These are phyloP conservation scores for Boletus vinaceobasis DNA, from an alignment of 768 basidiomycete genomes.

Conservation along the genomic window DNA sequence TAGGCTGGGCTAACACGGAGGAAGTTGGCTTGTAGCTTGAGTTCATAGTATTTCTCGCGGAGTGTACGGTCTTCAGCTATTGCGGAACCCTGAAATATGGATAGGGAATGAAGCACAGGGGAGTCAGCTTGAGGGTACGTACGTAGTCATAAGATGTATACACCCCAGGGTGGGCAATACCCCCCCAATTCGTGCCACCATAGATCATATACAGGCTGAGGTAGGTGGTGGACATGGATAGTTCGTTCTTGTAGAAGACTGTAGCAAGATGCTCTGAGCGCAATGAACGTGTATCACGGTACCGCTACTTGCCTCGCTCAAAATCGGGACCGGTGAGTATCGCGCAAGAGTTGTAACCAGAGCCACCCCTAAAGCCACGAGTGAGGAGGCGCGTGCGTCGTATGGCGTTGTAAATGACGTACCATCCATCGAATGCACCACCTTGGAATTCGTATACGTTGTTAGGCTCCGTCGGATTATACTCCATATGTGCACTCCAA, in stretches of 20 bases:
- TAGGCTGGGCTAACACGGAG: conserved; percentile 49
- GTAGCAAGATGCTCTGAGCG: background rate
- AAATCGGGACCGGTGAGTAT: conserved; percentile 24
- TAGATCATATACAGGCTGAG: conserved; percentile 56
- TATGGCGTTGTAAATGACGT: conserved; percentile 32
- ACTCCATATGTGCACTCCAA: conserved; percentile 38
- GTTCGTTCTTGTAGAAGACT: conserved; percentile 24
- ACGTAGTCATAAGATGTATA: conserved; percentile 64
- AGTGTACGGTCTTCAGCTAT: conserved; percentile 51
- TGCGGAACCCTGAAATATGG: conserved; percentile 38
- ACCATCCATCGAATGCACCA: conserved; percentile 54
- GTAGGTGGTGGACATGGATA: conserved; percentile 14
- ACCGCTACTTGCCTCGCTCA: conserved; percentile 17
- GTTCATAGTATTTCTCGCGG: conserved; percentile 52
- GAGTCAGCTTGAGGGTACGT: background rate
- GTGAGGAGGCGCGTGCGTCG: background rate
- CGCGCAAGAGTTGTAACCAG: conserved; percentile 20
- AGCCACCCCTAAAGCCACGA: conserved; percentile 18
- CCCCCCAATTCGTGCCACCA: conserved; percentile 65
- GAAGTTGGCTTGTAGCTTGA: conserved; percentile 51
- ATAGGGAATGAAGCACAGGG: background rate
- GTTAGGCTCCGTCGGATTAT: conserved; percentile 22
- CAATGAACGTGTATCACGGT: background rate
- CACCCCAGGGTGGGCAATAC: conserved; percentile 51
- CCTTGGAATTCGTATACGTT: conserved; percentile 32